Evolutionary conservation across 495 filamentous ascomycete genomes (phyloP).

Genomic region (Annulohypoxylon moriforme): DNA sequence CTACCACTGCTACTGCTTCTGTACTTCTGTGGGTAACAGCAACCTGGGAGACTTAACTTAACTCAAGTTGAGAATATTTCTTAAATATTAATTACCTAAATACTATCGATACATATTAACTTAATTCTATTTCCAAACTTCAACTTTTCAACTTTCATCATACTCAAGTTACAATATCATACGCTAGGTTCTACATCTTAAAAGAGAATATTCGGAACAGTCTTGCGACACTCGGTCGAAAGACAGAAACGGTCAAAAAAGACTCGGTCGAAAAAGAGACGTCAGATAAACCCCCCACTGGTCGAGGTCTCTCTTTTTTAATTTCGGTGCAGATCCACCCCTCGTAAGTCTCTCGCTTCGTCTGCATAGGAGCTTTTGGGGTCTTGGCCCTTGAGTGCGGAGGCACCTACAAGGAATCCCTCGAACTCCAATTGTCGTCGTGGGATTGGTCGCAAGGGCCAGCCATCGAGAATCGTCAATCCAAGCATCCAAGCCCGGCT

Average conservation of each 20-base stretch:
- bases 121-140: not conserved
- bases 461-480: conserved; percentile 41
- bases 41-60: conserved; percentile 2
- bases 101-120: not conserved
- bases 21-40: not conserved
- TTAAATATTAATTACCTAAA: not conserved
- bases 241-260: not conserved
- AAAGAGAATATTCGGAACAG: not conserved
- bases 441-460: conserved; percentile 38
- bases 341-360: conserved; percentile 46
- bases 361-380: conserved; percentile 41
- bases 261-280: not conserved
- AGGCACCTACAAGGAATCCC: conserved; percentile 40
- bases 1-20: not conserved
- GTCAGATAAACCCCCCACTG: conserved; percentile 29
- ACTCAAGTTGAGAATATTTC: not conserved
- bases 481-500: conserved; percentile 34
- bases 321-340: conserved; percentile 49
- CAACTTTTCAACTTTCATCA: not conserved
- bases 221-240: conserved; percentile 9
- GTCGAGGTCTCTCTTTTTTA: conserved; percentile 35
- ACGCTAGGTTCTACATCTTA: not conserved
- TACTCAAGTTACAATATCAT: not conserved
- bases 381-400: conserved; percentile 39
- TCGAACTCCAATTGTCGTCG: conserved; percentile 41